Evolutionary conservation across 306 rosid species (phyloP), one percentile per base, ranked within the genome.

Genomic region (Prunus armeniaca): DNA sequence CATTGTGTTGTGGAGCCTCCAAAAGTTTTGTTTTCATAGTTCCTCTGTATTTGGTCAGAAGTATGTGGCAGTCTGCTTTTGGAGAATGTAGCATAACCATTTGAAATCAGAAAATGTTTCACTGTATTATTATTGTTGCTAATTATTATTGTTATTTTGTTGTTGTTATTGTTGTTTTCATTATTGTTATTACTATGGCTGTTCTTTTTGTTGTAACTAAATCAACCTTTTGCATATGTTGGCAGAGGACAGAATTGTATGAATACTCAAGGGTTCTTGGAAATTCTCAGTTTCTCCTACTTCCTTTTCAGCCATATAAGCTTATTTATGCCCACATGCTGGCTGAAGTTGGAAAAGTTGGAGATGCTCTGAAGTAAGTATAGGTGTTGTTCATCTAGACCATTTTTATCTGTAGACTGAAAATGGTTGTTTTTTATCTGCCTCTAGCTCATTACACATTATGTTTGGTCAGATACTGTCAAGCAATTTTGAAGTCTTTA

Each of bases 261-360:
- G 96, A 90, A 84, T 86, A 90, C 51, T 83, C 92, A 0, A 90
- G 85, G 83, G 84, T 90, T 76, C 86, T 81, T 58, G 96, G 96
- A 75, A 90, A 88, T 74, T 87, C 96, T 71, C 96, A 90, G 86
- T 90, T 86, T 83, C 81, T 84, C 50, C 79, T 90, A 74, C 90
- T 75, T 57, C 76, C 89, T 22, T 88, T 90, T 79, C 92, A 84
- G 60, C 92, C 96, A n/a, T 90, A 90, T 86, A 90, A 88, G 83
- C 89, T 90, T 67, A 52, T 90, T 60, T 88, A 90, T 86, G 96
- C 96, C 10, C 79, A 84, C 84, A 90, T 90, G 96, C 86, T 90
- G 64, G 92, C 88, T 67, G 92, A 90, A 88, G 84, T 90, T 72
- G 96, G 96, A 45, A 90, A 83, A 78, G 83, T 90, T 79, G 84